Evolutionary conservation across 2,329 filamentous ascomycete genomes (phyloP).

Genomic region (Penicillium sp.): DNA sequence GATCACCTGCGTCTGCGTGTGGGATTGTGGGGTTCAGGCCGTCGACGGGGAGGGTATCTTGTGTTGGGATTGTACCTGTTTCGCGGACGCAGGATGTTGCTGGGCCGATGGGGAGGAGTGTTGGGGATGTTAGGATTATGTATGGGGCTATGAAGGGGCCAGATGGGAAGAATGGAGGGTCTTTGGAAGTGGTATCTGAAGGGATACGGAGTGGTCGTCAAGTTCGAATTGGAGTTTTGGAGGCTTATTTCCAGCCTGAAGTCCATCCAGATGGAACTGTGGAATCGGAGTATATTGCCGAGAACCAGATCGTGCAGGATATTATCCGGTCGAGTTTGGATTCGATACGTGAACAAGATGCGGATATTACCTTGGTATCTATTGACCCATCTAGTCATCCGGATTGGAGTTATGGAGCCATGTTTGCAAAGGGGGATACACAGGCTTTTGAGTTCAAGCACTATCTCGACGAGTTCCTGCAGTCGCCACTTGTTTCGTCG

Average conservation of each 20-base stretch:
- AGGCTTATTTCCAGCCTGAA: conserved; percentile 57
- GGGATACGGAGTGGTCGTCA: not conserved
- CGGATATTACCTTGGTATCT: conserved; percentile 44
- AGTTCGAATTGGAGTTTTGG: conserved; percentile 49
- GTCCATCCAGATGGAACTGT: conserved; percentile 9
- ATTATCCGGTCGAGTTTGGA: conserved; percentile 51
- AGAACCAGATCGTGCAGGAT: conserved; percentile 59
- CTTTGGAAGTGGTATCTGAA: not conserved
- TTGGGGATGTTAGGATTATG: conserved; percentile 28
- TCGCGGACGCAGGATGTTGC: conserved; percentile 58
- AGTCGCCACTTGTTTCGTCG: conserved; percentile 29
- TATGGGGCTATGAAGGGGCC: conserved; percentile 29
- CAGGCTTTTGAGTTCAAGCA: conserved; percentile 63
- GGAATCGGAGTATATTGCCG: conserved; percentile 32
- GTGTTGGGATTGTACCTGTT: conserved; percentile 56
- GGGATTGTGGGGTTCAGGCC: conserved; percentile 61
- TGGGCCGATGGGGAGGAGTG: conserved; percentile 55
- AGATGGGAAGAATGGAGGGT: not conserved
- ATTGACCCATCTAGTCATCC: conserved; percentile 47
- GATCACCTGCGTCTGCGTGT: conserved; percentile 63
- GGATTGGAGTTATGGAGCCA: conserved; percentile 17
- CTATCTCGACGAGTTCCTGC: conserved; percentile 57
- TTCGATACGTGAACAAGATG: not conserved
- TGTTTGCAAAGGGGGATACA: conserved; percentile 55
- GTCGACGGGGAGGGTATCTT: conserved; percentile 53